Evolutionary conservation across 805 yeast genomes (phyloP), one percentile per base, ranked within the genome.

Genomic region (Metschnikowia amazonensis): DNA sequence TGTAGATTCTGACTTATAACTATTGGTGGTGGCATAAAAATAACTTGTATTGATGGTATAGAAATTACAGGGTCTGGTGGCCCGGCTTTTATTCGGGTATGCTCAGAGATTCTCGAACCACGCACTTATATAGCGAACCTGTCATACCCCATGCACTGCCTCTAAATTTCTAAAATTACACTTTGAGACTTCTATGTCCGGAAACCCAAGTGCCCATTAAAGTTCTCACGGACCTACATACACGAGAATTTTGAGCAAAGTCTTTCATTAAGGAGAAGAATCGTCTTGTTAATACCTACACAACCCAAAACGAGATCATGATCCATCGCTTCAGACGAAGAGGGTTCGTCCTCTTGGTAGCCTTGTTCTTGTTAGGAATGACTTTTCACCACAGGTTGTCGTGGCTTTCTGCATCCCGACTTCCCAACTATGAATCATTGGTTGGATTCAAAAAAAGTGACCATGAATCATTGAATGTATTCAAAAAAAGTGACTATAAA

Each of bases 401-500:
- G 14, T 29, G 18, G 20, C 10, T 36, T 37, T 43, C 18, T 30
- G 24, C 31, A n/a, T 21, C 29, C 8, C n/a, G 43, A 14, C 21
- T 45, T 9, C 24, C 43, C 4, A n/a, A n/a, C n/a, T n/a, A n/a
- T n/a, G n/a, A n/a, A n/a, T n/a, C n/a, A n/a, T n/a, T n/a, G n/a
- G n/a, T n/a, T n/a, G n/a, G n/a, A n/a, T 48, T 46, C 28, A 20
- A 18, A 8, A 27, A 9, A 5, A 43, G 39, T 23, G 52, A 54
- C 29, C 7, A 20, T 7, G 35, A 30, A 6, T n/a, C n/a, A n/a
- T n/a, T n/a, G n/a, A n/a, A n/a, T n/a, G n/a, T n/a, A n/a, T 48
- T 46, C 28, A 20, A 18, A 8, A 27, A 9, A 5, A 43, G 39
- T 23, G 52, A 54, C 29, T 9, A 20, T 7, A 32, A 30, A 6